Percentiles rank a stretch among this genome's conserved stretches.
phyloP scores from a whole-genome alignment of 192 early-diverging fungal species.

The Rhizophagus sp. region DNA sequence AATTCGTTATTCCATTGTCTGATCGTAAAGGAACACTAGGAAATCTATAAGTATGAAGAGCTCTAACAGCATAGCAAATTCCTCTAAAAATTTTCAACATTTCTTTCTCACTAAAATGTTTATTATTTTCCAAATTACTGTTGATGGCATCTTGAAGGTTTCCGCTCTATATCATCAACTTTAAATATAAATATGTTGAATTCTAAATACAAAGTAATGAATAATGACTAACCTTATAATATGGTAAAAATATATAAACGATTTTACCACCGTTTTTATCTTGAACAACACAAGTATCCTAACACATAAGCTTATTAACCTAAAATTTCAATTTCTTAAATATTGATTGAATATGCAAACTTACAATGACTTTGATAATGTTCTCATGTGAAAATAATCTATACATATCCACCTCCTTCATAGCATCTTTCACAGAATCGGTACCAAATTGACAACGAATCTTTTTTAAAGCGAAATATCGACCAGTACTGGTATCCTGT shows the following conservation, averaged over 20 bases:
- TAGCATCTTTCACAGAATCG: constrained; percentile 59
- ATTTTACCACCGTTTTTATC: constrained; percentile 51
- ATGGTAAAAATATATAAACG: constrained; percentile 73
- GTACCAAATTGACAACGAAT: constrained; percentile 64
- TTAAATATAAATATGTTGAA: no score
- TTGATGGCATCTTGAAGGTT: constrained; percentile 59
- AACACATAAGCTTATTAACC: constrained; percentile 15
- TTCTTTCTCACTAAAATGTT: constrained; percentile 54
- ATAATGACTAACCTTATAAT: constrained; percentile 50
- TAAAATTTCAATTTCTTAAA: not conserved
- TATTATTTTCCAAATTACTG: constrained; percentile 49
- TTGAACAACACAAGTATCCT: constrained; percentile 56
- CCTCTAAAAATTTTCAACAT: constrained; percentile 60
- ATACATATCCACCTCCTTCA: constrained; percentile 71
- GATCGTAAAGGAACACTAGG: constrained; percentile 41
- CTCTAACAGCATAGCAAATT: constrained; percentile 59
- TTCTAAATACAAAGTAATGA: not conserved
- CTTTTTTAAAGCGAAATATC: constrained; percentile 66
- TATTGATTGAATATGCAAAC: constrained; percentile 3
- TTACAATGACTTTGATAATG: constrained; percentile 62
- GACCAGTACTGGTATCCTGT: constrained; percentile 47
- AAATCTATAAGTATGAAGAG: constrained; percentile 56
- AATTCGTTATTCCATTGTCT: constrained; percentile 24
- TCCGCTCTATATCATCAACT: constrained; percentile 36
- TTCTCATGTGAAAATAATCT: constrained; percentile 62